Evolutionary conservation across 164 flowering plant species (phyloP), one percentile per base, ranked within the genome.

Genomic region (Malania oleifera): DNA sequence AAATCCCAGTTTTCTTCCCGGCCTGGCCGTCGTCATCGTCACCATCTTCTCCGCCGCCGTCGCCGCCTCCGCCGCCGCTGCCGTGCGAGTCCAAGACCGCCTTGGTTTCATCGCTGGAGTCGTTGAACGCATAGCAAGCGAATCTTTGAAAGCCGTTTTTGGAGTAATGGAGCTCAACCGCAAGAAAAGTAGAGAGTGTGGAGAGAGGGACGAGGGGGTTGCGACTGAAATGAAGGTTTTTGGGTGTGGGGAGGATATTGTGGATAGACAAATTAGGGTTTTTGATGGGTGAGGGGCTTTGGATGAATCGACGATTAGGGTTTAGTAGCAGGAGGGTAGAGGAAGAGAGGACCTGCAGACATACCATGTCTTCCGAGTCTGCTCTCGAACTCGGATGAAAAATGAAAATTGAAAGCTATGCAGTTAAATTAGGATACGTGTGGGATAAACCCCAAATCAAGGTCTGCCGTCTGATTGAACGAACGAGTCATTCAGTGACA

Each of bases 41-140:
- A 10, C 57, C 89, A 11, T 61, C 91, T 0, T 63, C 87, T 1
- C 63, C 84, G 18, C 71, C 89, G 1, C 74, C 83, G 1, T 76
- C 84, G 2, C 70, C 91, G 3, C 70, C 81, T 2, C 70, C 79
- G 1, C 63, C 82, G 14, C 73, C 84, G 10, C 67, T 75, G 19
- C 45, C 53, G 8, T 55, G 50, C 27, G 34, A n/a, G 22, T 64
- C 65, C 51, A 71, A 28, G 25, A 31, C 68, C 17, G 71, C 62
- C 57, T 82, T 81, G 20, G 78, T 65, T 18, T 83, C 87, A 49
- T 82, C 84, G 18, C 58, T 61, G 20, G 90, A 52, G 57, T 72
- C 81, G 55, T 75, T 79, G 17, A 71, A 53, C 48, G 77, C 83
- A 35, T 74, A 69, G 54, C 85, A 81, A 23, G 43, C 38, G 13